Base-by-base conservation (phyloP, 805 yeast genomes). In the Wickerhamomyces bovis region DNA sequence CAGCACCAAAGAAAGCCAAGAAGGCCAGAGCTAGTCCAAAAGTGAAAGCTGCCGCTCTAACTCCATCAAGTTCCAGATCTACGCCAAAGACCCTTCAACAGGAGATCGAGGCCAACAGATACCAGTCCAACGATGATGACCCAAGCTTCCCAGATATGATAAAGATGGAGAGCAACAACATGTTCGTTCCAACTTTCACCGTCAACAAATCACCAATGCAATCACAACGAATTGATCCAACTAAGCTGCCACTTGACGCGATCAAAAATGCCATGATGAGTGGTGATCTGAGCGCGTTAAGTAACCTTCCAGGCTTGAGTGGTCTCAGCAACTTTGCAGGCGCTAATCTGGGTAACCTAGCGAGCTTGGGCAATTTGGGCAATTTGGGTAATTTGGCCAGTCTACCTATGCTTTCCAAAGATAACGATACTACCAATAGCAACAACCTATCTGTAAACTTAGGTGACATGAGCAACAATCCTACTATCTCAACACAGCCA, bases 401-500 rank as follows among this genome's bases (percentile, higher is more conserved):
- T 33, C 6, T 33, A 16, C 56, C 48, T 3, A 44, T 46, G 43
- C 28, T 42, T 16, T 33, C 48, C 10, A 39, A 42, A 35, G 47
- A 48, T 16, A n/a, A 13, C 19, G 12, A 3, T 9, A 21, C 15
- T 10, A 8, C 16, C 25, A 38, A 38, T 21, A 23, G n/a, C n/a
- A 39, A 46, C 38, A 48, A 40, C 23, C 55, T 45, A 49, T 61
- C 44, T 41, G 54, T 49, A 38, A 65, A 51, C 45, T 53, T 47
- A 53, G 58, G 38, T 42, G 60, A 50, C 43, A 63, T 62, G 43
- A 47, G 42, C 13, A 48, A 53, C 23, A 60, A 61, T 20, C 65
- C 65, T 22, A 63, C 63, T 1, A 58, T 62, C 20, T 55, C 64
- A 1, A 62, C 64, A 21, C 62, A 59, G 22, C 66, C 65, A 7